Base-by-base conservation (phyloP, 768 basidiomycete genomes). In the Chalciporus piperatus region DNA sequence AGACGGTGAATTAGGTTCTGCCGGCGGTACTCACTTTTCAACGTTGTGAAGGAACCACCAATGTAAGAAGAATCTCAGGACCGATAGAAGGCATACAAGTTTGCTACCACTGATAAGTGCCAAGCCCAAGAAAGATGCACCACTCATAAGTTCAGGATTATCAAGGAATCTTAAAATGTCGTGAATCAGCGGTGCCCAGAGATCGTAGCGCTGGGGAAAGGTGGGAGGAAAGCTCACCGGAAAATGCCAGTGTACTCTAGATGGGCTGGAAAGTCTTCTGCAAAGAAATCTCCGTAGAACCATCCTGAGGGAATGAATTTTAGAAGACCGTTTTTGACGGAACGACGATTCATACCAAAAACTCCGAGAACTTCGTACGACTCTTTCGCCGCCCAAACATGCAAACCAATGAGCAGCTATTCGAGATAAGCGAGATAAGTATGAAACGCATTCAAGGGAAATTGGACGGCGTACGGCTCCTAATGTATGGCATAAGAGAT, bases 281-380 rank as follows among this genome's bases (percentile, higher is more conserved):
- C 87, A 76, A 95, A 95, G 73, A 96, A 96, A 70, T 96, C 92
- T 20, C 93, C 94, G 59, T 97, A 99, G 72, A 98, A 95, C 97
- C 97, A 99, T 22, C 97, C 92, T 93, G 51, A 13, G 13, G 19
- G 37, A 30, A 10, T 27, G 13, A 11, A 42, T 42, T 16, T 64
- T 19, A 53, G 44, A 32, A 35, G 7, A 42, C 8, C 2, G 16
- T 7, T 45, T 41, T 45, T 8, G 19, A 43, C 10, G 19, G 9
- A 33, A 32, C 12, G 4, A 17, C 20, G 19, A 39, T 8, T 57
- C 78, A 45, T 59, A 91, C 92, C 97, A 63, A 98, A 98, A 25
- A 90, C 79, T 7, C 97, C 96, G 3, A 98, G 80, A 17, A 92
- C 97, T 64, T 98, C 90, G 70, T 84, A 98, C 0, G 88, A 92